phyloP scores from a whole-genome alignment of 106 monocot genomes.

The Triglochin maritima region DNA sequence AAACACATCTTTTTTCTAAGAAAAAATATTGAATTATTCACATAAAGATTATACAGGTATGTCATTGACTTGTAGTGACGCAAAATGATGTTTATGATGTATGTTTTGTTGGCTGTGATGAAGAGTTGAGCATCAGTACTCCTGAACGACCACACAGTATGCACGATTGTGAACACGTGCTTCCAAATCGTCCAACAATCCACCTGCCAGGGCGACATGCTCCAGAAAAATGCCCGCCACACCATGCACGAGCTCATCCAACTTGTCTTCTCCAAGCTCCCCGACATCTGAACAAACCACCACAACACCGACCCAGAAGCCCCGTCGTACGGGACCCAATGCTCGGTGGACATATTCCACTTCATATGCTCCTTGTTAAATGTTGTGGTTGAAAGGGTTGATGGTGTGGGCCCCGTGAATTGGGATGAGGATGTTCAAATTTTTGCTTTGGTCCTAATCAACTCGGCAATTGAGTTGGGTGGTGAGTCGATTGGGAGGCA shows the following conservation, averaged over 20 bases:
- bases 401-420: conserved; percentile 21
- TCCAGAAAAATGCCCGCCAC: conserved; percentile 61
- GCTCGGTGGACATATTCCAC: conserved; percentile 75
- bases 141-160: conserved; percentile 68
- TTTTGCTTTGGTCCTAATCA: conserved; percentile 67
- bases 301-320: neutral
- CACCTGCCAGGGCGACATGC: conserved; percentile 38
- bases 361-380: conserved; percentile 79
- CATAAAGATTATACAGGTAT: too few species aligned
- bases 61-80: too few species aligned
- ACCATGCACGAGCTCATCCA: conserved; percentile 79
- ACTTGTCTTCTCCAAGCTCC: conserved; percentile 54
- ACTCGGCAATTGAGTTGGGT: conserved; percentile 65
- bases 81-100: too few species aligned
- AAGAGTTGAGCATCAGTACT: conserved; percentile 31
- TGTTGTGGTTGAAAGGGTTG: conserved; percentile 26
- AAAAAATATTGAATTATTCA: too few species aligned
- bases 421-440: conserved; percentile 69
- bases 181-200: conserved; percentile 85
- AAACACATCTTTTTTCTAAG: too few species aligned
- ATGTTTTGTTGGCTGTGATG: conserved; percentile 19
- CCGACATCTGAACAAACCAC: conserved; percentile 22
- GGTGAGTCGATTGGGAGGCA: conserved; percentile 59
- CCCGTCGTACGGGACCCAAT: conserved; percentile 40
- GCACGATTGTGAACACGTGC: conserved; percentile 77